Evolutionary conservation across 495 filamentous ascomycete genomes (phyloP).

Genomic region (Terfezia boudieri): DNA sequence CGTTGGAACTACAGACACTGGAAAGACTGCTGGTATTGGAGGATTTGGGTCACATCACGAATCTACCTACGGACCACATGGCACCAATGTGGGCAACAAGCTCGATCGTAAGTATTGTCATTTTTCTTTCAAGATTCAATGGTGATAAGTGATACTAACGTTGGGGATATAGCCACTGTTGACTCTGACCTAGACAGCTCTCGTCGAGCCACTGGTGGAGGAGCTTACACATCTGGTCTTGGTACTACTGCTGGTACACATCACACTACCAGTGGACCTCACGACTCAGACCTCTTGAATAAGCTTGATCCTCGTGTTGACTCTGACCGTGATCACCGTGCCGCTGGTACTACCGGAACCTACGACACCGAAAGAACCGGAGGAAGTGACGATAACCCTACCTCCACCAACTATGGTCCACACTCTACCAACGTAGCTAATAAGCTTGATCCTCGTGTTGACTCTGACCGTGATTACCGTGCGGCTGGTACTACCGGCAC

Average conservation of each 20-base stretch:
- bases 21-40: conserved; percentile 5
- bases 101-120: conserved; percentile 27
- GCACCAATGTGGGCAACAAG: conserved; percentile 24
- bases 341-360: conserved; percentile 9
- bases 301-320: conserved; percentile 31
- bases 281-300: conserved; percentile 24
- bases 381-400: too few species aligned
- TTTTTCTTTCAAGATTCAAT: not conserved
- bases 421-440: too few species aligned
- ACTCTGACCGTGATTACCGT: too few species aligned
- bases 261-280: conserved; percentile 21
- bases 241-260: conserved; percentile 20
- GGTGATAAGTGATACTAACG: not conserved
- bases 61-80: conserved; percentile 23
- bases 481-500: not conserved
- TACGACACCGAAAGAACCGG: not conserved
- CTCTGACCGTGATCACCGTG: conserved; percentile 23
- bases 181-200: conserved; percentile 23
- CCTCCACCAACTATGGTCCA: too few species aligned
- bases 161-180: conserved; percentile 4
- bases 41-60: conserved; percentile 6
- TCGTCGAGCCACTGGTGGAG: not conserved
- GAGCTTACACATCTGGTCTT: not conserved
- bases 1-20: not conserved
- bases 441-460: too few species aligned